Conservation (phyloP, 225 moss, liverwort and hornwort genomes). For the Lunularia cruciata region DNA sequence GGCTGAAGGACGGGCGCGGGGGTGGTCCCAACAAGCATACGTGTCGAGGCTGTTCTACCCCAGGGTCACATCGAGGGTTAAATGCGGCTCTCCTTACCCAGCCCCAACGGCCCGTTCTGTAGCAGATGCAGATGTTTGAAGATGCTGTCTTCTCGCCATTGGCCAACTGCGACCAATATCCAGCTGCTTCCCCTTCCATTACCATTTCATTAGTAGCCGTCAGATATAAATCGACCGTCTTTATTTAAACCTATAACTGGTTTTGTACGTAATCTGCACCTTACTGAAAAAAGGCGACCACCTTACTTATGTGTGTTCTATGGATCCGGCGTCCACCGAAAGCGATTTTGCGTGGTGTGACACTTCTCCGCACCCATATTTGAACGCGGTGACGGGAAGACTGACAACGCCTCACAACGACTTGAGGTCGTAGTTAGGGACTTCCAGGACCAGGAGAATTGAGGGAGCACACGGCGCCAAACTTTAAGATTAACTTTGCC, state of each 20-base stretch:
- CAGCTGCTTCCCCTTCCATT: not conserved
- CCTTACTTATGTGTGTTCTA: too few relatives aligned
- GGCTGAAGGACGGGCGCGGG: constrained; percentile 8
- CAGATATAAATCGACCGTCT: not conserved
- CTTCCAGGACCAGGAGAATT: not conserved
- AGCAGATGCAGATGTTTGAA: not conserved
- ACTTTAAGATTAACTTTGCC: not conserved
- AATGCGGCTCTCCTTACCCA: not conserved
- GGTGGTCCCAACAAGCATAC: not conserved
- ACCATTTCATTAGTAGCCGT: not conserved
- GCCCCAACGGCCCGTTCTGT: not conserved
- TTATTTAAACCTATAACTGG: constrained; percentile 13
- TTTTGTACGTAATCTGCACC: too few relatives aligned
- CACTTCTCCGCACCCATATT: too few relatives aligned
- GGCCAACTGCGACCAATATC: not conserved
- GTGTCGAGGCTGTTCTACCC: not conserved
- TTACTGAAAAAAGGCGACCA: too few relatives aligned
- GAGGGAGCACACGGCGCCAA: not conserved
- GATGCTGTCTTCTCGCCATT: not conserved
- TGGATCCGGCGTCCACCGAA: too few relatives aligned
- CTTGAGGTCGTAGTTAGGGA: too few relatives aligned
- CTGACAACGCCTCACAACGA: too few relatives aligned
- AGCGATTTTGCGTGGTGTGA: too few relatives aligned
- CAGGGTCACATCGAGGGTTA: not conserved
- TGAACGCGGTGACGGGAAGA: not conserved